A percentile compares a stretch with the other conserved stretches of the same genome.
Evolutionary conservation across 768 basidiomycete species (phyloP).

Genomic region (Hydnum rufescens): DNA sequence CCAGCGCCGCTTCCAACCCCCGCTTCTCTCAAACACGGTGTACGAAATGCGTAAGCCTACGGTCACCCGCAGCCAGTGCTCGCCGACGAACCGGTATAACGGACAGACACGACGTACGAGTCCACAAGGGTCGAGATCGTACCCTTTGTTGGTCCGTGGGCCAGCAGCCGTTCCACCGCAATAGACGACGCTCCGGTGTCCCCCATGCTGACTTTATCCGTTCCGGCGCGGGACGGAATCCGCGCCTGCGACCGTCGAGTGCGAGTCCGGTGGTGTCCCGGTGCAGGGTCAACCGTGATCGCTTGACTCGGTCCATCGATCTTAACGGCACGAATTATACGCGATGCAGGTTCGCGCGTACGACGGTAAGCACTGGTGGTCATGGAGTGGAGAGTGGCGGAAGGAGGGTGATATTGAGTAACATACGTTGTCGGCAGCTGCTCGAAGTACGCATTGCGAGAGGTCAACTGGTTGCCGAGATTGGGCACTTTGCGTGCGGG

Average conservation of each 20-base stretch:
- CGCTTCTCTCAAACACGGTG: constrained; percentile 61
- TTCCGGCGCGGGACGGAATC: constrained; percentile 82
- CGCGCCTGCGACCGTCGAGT: constrained; percentile 74
- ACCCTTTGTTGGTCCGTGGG: constrained; percentile 53
- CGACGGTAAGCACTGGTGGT: too few relatives aligned
- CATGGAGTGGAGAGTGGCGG: too few relatives aligned
- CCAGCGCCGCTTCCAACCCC: constrained; percentile 76
- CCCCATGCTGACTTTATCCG: constrained; percentile 97
- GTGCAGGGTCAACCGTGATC: constrained; percentile 85
- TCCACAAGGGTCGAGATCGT: constrained; percentile 73
- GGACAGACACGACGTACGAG: constrained; percentile 55
- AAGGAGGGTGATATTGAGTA: too few relatives aligned
- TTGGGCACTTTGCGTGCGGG: too few relatives aligned
- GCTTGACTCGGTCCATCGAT: constrained; percentile 98
- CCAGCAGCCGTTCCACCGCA: constrained; percentile 63
- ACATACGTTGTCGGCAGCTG: too few relatives aligned
- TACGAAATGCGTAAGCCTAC: constrained; percentile 53
- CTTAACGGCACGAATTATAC: too few relatives aligned
- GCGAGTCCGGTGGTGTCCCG: constrained; percentile 63
- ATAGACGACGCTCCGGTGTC: constrained; percentile 77
- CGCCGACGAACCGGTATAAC: constrained; percentile 85
- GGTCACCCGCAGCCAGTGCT: constrained; percentile 81
- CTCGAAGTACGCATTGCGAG: too few relatives aligned
- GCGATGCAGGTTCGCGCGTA: too few relatives aligned
- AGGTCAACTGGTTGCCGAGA: too few relatives aligned